Percentiles rank a stretch among this genome's conserved stretches.
These are phyloP conservation scores for Globisporangium middletonii DNA, from an alignment of 352 stramenopile genomes.

Conservation along the genomic window DNA sequence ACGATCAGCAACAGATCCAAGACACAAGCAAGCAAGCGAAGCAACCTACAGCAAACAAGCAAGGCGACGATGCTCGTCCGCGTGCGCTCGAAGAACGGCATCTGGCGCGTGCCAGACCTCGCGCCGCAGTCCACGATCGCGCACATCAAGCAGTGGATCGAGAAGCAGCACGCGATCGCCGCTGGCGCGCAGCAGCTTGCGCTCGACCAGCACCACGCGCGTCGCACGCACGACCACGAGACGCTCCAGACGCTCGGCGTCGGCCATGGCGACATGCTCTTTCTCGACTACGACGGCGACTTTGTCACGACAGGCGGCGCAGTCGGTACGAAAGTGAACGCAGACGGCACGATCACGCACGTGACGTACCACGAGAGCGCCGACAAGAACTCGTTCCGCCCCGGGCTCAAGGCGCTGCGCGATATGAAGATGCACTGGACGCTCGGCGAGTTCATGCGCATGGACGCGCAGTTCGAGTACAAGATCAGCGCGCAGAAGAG, in stretches of 20 bases:
- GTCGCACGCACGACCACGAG: constrained; percentile 31
- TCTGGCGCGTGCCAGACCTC: constrained; percentile 74
- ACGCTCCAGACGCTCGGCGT: constrained; percentile 58
- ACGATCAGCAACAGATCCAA: no score
- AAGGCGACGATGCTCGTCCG: constrained; percentile 22
- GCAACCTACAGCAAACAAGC: no score
- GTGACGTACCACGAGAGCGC: constrained; percentile 71
- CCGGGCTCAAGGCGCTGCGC: constrained; percentile 92
- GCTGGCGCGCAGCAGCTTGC: constrained; percentile 41
- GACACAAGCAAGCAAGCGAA: no score
- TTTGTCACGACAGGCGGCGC: constrained; percentile 36
- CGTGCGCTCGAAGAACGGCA: constrained; percentile 86
- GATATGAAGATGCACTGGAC: constrained; percentile 99
- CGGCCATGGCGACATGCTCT: constrained; percentile 77
- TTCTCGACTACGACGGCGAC: constrained; percentile 71
- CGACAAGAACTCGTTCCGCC: constrained; percentile 89
- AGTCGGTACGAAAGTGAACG: constrained; percentile 69
- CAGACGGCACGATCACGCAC: constrained; percentile 74
- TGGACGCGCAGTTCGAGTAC: constrained; percentile 97
- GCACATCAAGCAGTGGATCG: constrained; percentile 75
- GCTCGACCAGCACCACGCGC: constrained; percentile 43
- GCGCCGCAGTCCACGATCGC: constrained; percentile 52
- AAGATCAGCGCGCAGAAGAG: constrained; percentile 94
- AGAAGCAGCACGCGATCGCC: constrained; percentile 61
- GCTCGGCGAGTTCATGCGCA: constrained; percentile 94